Percentiles rank a stretch among this genome's conserved stretches.
Evolutionary conservation across 208 protist species (phyloP).

Genomic region (Wallacemonas sp.): DNA sequence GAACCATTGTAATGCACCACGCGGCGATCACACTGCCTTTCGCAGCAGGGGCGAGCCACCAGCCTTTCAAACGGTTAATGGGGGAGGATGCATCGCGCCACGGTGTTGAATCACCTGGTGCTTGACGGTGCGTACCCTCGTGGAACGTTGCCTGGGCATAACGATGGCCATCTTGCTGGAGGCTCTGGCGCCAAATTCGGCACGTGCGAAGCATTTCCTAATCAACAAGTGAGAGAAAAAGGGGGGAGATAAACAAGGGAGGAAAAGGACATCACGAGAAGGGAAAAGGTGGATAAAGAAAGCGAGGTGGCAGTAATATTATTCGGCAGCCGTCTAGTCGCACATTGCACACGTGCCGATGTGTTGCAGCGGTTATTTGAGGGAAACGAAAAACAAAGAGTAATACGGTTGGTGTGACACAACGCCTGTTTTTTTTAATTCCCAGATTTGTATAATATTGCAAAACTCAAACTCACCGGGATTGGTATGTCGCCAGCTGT

Average conservation of each 20-base stretch:
- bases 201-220: slow-evolving; percentile 12
- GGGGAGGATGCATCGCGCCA: slow-evolving; percentile 83
- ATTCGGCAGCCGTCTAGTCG: no score
- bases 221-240: slow-evolving; percentile 26
- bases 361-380: no score
- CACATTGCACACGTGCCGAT: no score
- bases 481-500: no score
- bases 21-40: slow-evolving; percentile 83
- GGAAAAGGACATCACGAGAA: not conserved
- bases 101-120: slow-evolving; percentile 85
- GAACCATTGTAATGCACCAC: slow-evolving; percentile 76
- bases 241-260: not conserved
- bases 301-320: not conserved
- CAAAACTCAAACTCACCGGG: no score
- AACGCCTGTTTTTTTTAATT: no score
- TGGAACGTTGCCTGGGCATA: slow-evolving; percentile 88
- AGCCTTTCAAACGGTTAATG: slow-evolving; percentile 67
- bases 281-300: not conserved
- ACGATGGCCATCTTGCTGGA: slow-evolving; percentile 74
- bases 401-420: no score
- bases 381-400: no score
- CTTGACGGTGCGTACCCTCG: slow-evolving; percentile 80
- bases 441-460: no score
- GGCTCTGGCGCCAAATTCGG: slow-evolving; percentile 32
- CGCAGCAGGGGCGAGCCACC: slow-evolving; percentile 82